These are phyloP conservation scores for Thielaviopsis euricoi DNA, from an alignment of 2,329 filamentous ascomycete genomes.

Conservation along the genomic window DNA sequence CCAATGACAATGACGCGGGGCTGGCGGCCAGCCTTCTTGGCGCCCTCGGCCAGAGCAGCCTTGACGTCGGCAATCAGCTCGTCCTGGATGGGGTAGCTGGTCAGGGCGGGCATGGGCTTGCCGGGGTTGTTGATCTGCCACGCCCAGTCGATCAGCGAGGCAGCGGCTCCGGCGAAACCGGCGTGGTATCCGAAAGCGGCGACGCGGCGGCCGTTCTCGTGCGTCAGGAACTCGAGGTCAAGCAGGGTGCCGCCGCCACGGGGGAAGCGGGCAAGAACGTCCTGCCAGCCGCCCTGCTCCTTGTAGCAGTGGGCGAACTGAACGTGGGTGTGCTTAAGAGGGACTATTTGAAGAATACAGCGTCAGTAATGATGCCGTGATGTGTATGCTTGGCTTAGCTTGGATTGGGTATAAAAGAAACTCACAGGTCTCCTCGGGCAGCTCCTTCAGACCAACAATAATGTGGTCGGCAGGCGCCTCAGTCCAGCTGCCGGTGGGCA, in stretches of 20 bases:
- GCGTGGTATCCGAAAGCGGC: slow-evolving; percentile 60
- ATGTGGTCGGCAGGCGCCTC: slow-evolving; percentile 51
- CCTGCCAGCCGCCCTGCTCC: slow-evolving; percentile 61
- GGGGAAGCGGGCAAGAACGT: slow-evolving; percentile 63
- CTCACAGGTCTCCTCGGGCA: slow-evolving; percentile 51
- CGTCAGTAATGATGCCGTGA: background rate
- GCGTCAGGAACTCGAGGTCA: slow-evolving; percentile 74
- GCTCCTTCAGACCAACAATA: slow-evolving; percentile 63
- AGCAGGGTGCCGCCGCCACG: slow-evolving; percentile 61
- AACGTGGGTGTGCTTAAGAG: slow-evolving; percentile 56
- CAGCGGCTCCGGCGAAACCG: slow-evolving; percentile 57
- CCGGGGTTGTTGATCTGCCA: slow-evolving; percentile 61
- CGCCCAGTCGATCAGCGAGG: slow-evolving; percentile 67
- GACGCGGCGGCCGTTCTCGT: slow-evolving; percentile 50
- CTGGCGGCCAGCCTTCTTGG: slow-evolving; percentile 44
- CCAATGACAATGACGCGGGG: slow-evolving; percentile 75
- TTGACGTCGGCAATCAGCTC: slow-evolving; percentile 56
- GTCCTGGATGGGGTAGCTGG: slow-evolving; percentile 54
- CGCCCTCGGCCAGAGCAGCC: slow-evolving; percentile 48
- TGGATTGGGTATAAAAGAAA: background rate
- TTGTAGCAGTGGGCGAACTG: slow-evolving; percentile 65
- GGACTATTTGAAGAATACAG: slow-evolving; percentile 22
- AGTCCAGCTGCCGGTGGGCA: slow-evolving; percentile 51
- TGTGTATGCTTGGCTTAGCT: no score
- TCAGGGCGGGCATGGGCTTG: slow-evolving; percentile 48